Evolutionary conservation across 202 grass and related monocot genomes (phyloP).

Genomic region (Carex sylvatica): DNA sequence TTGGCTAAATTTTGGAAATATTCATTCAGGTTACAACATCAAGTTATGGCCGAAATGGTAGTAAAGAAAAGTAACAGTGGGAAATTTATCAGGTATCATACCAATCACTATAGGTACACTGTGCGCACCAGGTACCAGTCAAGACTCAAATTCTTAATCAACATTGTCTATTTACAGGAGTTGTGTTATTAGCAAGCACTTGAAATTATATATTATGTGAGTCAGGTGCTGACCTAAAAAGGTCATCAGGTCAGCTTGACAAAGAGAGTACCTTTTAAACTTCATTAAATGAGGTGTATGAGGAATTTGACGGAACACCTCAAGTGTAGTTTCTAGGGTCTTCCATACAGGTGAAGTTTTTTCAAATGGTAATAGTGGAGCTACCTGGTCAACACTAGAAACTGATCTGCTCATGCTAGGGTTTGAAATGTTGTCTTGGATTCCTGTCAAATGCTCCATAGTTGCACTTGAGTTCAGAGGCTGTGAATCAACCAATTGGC

Average conservation of each 20-base stretch:
- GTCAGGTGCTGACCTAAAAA: background rate
- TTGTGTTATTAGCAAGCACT: background rate
- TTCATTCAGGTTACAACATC: background rate
- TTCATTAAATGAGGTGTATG: slow-evolving; percentile 51
- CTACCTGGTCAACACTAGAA: background rate
- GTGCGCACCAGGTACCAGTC: background rate
- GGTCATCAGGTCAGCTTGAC: background rate
- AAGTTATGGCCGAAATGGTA: background rate
- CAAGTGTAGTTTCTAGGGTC: slow-evolving; percentile 44
- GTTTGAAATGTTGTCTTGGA: background rate
- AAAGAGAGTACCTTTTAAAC: slow-evolving; percentile 32
- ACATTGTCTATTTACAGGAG: background rate
- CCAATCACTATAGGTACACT: background rate
- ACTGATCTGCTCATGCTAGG: background rate
- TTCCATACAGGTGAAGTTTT: slow-evolving; percentile 55
- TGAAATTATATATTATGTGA: background rate
- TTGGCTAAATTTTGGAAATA: background rate
- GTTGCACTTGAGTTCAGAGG: background rate
- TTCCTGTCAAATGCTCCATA: background rate
- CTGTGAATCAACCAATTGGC: background rate
- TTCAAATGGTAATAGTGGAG: slow-evolving; percentile 32
- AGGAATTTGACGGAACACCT: slow-evolving; percentile 44
- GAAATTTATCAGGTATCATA: background rate
- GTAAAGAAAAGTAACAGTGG: background rate
- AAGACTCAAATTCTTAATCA: background rate